phyloP scores from a whole-genome alignment of 2,329 filamentous ascomycete species.

The Ascochyta lentis region DNA sequence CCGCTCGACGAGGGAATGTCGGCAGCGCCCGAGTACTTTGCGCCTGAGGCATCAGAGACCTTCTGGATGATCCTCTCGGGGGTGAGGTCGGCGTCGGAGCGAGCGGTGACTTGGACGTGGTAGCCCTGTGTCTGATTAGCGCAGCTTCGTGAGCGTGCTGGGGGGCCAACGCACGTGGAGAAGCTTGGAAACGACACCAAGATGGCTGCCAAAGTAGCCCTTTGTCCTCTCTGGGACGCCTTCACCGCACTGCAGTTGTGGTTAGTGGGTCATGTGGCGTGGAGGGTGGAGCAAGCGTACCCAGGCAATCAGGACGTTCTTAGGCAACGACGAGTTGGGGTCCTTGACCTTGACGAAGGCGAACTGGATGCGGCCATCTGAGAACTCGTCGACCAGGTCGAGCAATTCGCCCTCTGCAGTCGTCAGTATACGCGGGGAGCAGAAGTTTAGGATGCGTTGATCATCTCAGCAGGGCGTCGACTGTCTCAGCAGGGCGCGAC shows the following conservation, averaged over 20 bases:
- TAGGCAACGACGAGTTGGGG: conserved; percentile 86
- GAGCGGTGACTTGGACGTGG: conserved; percentile 95
- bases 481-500: neutral
- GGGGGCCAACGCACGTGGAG: conserved; percentile 68
- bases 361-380: conserved; percentile 94
- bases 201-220: conserved; percentile 96
- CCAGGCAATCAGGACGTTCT: conserved; percentile 93
- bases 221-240: conserved; percentile 98
- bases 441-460: neutral
- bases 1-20: conserved; percentile 62
- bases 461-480: neutral
- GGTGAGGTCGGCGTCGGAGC: conserved; percentile 86
- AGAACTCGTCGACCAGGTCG: conserved; percentile 94
- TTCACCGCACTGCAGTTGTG: conserved; percentile 74
- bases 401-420: conserved; percentile 82
- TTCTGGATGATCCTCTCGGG: conserved; percentile 90
- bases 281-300: conserved; percentile 46
- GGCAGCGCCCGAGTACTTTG: conserved; percentile 83
- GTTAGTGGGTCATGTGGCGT: conserved; percentile 6
- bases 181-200: conserved; percentile 86
- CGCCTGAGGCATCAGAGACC: conserved; percentile 90
- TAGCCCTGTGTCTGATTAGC: conserved; percentile 68
- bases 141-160: conserved; percentile 3
- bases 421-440: neutral
- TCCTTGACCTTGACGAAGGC: conserved; percentile 97